Evolutionary conservation across 352 stramenopile genomes (phyloP), one percentile per base, ranked within the genome.

Genomic region (Phytophthora hibernalis): DNA sequence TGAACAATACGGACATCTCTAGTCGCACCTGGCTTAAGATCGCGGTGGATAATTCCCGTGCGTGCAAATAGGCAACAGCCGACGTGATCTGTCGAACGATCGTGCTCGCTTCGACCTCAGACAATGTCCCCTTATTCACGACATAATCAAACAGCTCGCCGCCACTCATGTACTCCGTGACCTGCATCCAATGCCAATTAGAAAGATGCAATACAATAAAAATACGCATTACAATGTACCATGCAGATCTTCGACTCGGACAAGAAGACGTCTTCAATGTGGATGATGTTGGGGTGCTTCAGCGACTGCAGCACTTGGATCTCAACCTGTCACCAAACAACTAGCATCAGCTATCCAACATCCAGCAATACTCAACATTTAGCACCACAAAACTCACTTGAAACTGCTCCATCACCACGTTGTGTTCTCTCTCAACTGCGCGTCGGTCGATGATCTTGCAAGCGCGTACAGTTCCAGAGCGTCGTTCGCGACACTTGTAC

Each of bases 71-170:
- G 16, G 89, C 87, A 21, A 97, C 65, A 0, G 90, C 91, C 9
- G 86, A 96, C n/a, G 88, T 96, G 66, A 96, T 95, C 69, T 97
- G 93, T 42, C 86, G 84, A 20, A 97, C 87, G 43, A 97, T 85
- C 15, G 76, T 81, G 63, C 86, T 94, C 21, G 91, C 91, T 76
- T 95, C 87, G 7, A 95, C 68, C 52, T 97, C 91, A 0, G 85
- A 95, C 22, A 97, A 68, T 21, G 85, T 96, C n/a, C 89, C 89
- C 79, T 91, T 96, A 52, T 97, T 84, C 12, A 97, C 87, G 35
- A 97, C 83, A 69, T 96, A 96, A 62, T 97, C 90, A 62, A 97
- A 97, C 24, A 97, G 66, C 57, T 97, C 91, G 9, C 91, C 91
- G 7, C 91, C 91, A 24, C 83, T 59, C 80, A 96, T 91, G 54